Evolutionary conservation across 306 rosid genomes (phyloP).

Genomic region (Vigna nakashimae): DNA sequence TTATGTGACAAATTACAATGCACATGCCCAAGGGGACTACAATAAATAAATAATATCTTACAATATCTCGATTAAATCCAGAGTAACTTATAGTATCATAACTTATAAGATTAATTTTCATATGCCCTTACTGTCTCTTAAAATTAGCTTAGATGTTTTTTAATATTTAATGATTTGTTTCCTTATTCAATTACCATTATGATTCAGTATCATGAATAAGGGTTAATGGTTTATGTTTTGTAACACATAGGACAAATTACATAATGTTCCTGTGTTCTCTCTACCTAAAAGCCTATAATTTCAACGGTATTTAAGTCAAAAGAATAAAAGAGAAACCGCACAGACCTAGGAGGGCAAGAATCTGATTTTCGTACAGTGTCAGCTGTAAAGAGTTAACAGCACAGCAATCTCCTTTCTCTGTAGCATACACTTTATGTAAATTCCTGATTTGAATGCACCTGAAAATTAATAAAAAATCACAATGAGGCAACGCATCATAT

Average conservation of each 20-base stretch:
- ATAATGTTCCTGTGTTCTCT: neutral
- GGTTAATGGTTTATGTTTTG: neutral
- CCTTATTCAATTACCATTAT: neutral
- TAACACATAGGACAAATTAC: neutral
- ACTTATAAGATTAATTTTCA: neutral
- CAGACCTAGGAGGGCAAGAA: constrained; percentile 97
- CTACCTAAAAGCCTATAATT: constrained; percentile 16
- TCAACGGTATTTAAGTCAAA: neutral
- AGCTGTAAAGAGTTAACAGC: constrained; percentile 85
- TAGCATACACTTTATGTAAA: constrained; percentile 84
- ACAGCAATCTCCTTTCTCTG: constrained; percentile 81
- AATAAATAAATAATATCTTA: neutral
- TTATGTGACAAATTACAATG: too few species aligned
- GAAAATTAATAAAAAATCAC: constrained; percentile 46
- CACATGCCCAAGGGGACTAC: too few species aligned
- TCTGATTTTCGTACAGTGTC: constrained; percentile 91
- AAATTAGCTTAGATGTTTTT: neutral
- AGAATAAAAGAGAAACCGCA: neutral
- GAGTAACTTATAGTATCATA: neutral
- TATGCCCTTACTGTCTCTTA: neutral
- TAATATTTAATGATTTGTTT: neutral
- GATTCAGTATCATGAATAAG: neutral
- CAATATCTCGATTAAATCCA: neutral
- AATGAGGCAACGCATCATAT: constrained; percentile 30
- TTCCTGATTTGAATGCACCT: constrained; percentile 97